Conservation (phyloP, 2,329 filamentous ascomycete genomes). For the Ceratocystis variospora region DNA sequence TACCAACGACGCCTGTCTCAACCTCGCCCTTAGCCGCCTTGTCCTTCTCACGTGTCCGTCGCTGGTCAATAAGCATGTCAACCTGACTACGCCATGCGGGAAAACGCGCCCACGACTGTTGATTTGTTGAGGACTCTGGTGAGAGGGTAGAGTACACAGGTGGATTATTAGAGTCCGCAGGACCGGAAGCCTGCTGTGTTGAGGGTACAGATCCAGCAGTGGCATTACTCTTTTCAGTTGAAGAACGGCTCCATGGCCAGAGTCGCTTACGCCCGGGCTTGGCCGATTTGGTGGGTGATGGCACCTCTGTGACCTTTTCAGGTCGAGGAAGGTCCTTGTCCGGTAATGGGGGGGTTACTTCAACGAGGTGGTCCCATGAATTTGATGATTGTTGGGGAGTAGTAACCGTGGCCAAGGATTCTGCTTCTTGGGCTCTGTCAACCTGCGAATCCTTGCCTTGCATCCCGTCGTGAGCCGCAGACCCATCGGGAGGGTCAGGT, state of each 20-base stretch:
- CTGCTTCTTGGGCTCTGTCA: neutral
- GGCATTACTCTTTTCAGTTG: neutral
- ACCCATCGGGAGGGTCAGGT: neutral
- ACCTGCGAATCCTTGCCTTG: neutral
- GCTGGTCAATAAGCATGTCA: constrained; percentile 13
- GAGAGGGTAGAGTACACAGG: constrained; percentile 1
- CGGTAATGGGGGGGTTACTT: neutral
- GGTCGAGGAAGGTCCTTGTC: neutral
- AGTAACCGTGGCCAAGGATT: neutral
- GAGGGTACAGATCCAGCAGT: neutral
- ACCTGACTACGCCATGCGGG: constrained; percentile 8
- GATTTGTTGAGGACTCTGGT: neutral
- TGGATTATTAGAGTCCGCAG: neutral
- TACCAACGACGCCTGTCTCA: constrained; percentile 41
- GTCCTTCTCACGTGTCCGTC: constrained; percentile 12
- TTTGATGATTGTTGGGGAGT: neutral
- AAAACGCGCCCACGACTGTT: constrained; percentile 5
- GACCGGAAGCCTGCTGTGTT: neutral
- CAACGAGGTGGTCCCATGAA: neutral
- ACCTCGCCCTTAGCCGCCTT: constrained; percentile 28
- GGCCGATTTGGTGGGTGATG: neutral
- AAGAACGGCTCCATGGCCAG: constrained; percentile 16
- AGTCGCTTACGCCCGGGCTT: constrained; percentile 12
- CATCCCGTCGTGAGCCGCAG: neutral
- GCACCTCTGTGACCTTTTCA: neutral